phyloP scores from a whole-genome alignment of 331 rosid genomes.

The Pyrus hybrid region DNA sequence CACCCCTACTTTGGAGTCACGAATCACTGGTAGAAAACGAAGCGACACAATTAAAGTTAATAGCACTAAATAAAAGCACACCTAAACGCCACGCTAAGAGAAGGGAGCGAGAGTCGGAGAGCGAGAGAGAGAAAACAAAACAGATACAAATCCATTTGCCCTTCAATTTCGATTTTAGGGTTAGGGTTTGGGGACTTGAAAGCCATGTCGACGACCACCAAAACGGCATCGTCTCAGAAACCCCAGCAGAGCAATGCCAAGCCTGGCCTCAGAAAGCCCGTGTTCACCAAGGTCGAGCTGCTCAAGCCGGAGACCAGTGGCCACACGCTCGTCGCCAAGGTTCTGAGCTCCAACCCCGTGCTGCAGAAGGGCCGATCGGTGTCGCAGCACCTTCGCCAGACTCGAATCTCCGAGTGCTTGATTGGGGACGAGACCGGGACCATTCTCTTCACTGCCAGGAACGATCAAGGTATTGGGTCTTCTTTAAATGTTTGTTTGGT shows the following conservation, averaged over 20 bases:
- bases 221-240: background rate
- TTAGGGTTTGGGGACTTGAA: background rate
- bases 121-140: background rate
- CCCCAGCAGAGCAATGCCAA: conserved; percentile 32
- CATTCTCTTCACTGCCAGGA: conserved; percentile 76
- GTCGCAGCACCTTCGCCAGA: conserved; percentile 60
- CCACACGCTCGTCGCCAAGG: conserved; percentile 65
- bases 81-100: background rate
- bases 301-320: conserved; percentile 75
- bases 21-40: background rate
- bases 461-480: conserved; percentile 56
- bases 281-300: conserved; percentile 63
- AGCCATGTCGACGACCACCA: conserved; percentile 17
- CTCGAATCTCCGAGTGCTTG: conserved; percentile 82
- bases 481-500: background rate
- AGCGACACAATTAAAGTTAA: background rate
- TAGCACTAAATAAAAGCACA: background rate
- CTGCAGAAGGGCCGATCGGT: conserved; percentile 66
- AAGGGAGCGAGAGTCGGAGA: background rate
- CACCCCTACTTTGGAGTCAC: no score
- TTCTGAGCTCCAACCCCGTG: conserved; percentile 47
- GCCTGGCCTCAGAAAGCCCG: conserved; percentile 58
- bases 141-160: background rate
- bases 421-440: conserved; percentile 78
- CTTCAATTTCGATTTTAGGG: conserved; percentile 12